Evolutionary conservation across 2,329 filamentous ascomycete genomes (phyloP).

Genomic region (Diaporthe ilicicola): DNA sequence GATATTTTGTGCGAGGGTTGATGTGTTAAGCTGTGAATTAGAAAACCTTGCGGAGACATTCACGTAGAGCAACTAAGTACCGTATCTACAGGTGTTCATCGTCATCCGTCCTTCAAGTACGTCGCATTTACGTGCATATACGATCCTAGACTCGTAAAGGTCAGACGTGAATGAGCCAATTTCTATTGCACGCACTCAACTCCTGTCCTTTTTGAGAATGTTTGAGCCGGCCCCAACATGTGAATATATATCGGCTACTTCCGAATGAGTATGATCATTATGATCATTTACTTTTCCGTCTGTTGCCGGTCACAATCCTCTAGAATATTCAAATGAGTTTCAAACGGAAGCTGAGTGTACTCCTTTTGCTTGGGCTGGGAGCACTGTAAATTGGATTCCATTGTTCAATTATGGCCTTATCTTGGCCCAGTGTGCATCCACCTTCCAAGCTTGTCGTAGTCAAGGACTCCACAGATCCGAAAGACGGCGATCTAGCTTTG

Average conservation of each 20-base stretch:
- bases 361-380: slow-evolving; percentile 41
- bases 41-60: neutral
- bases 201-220: too few species aligned
- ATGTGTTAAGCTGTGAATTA: neutral
- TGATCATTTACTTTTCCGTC: slow-evolving; percentile 46
- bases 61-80: neutral
- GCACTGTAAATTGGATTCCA: slow-evolving; percentile 38
- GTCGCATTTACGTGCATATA: neutral
- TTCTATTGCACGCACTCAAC: too few species aligned
- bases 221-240: slow-evolving; percentile 39
- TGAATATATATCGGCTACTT: slow-evolving; percentile 42
- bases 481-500: neutral
- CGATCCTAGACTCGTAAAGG: neutral
- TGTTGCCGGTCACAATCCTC: slow-evolving; percentile 42
- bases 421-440: neutral
- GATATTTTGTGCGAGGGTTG: slow-evolving; percentile 19
- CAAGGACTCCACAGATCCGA: neutral
- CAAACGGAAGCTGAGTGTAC: slow-evolving; percentile 39
- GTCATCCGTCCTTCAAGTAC: too few species aligned
- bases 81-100: neutral
- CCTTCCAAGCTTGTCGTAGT: neutral
- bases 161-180: too few species aligned
- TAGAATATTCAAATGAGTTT: slow-evolving; percentile 40
- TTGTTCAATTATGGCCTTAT: too few species aligned
- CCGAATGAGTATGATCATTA: slow-evolving; percentile 43